These are phyloP conservation scores for Teunomyces stri DNA, from an alignment of 805 yeast species.

Conservation along the genomic window DNA sequence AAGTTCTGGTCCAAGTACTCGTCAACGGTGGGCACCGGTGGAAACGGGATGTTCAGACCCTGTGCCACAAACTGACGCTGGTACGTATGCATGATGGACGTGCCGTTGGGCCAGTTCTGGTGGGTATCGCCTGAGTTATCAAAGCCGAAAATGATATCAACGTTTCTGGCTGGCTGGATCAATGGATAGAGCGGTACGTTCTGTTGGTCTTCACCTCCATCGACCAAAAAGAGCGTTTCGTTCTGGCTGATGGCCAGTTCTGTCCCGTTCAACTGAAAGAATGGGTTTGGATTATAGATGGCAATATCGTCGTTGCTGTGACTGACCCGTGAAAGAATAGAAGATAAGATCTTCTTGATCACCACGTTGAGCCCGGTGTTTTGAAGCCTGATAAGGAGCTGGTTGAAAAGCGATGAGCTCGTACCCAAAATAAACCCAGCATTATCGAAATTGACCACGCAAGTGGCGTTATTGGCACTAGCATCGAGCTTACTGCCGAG, in stretches of 20 bases:
- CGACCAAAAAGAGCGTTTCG: slow-evolving; percentile 35
- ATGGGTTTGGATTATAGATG: slow-evolving; percentile 41
- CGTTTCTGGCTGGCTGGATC: slow-evolving; percentile 31
- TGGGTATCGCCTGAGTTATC: slow-evolving; percentile 42
- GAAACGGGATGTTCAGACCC: slow-evolving; percentile 26
- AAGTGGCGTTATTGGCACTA: slow-evolving; percentile 17
- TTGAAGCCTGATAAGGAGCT: slow-evolving; percentile 42
- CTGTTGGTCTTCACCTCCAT: slow-evolving; percentile 45
- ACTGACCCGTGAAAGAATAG: slow-evolving; percentile 24
- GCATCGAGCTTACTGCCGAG: slow-evolving; percentile 26
- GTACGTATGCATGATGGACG: slow-evolving; percentile 35
- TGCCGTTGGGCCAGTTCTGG: slow-evolving; percentile 43
- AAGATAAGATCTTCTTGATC: slow-evolving; percentile 22
- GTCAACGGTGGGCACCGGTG: slow-evolving; percentile 21
- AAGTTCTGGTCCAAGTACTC: slow-evolving; percentile 20
- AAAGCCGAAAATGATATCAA: slow-evolving; percentile 43
- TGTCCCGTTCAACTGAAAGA: slow-evolving; percentile 20
- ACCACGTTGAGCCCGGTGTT: slow-evolving; percentile 21
- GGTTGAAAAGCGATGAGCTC: slow-evolving; percentile 38
- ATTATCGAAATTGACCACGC: slow-evolving; percentile 33
- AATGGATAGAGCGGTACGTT: slow-evolving; percentile 42
- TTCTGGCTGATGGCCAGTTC: slow-evolving; percentile 21
- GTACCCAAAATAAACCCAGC: slow-evolving; percentile 43
- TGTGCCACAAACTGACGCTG: slow-evolving; percentile 19
- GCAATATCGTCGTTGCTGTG: slow-evolving; percentile 35